Percentiles rank a stretch among this genome's conserved stretches.
Evolutionary conservation across 805 yeast species (phyloP).

Genomic region (Candida ficus): DNA sequence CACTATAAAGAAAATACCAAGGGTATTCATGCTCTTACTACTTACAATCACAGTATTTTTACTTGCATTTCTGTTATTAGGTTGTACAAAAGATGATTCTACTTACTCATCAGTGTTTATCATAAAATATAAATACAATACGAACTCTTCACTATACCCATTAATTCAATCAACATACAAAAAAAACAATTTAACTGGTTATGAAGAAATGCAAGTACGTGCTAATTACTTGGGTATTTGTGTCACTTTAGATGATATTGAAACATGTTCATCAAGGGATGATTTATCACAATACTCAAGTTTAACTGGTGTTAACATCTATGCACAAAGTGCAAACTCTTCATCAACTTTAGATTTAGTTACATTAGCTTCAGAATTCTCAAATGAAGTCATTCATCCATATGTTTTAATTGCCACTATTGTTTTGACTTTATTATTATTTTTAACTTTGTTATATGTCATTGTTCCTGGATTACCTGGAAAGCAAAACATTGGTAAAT

Average conservation of each 20-base stretch:
- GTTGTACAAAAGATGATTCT: conserved; percentile 39
- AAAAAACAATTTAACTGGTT: conserved; percentile 27
- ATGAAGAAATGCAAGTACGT: conserved; percentile 38
- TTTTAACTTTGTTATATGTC: conserved; percentile 38
- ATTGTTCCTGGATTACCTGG: conserved; percentile 47
- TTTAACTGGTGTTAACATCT: conserved; percentile 31
- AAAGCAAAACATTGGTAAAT: conserved; percentile 24
- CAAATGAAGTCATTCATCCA: conserved; percentile 47
- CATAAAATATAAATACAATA: conserved; percentile 43
- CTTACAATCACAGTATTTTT: conserved; percentile 46
- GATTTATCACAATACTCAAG: conserved; percentile 23
- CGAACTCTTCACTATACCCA: conserved; percentile 37
- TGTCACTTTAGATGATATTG: conserved; percentile 30
- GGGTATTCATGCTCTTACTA: conserved; percentile 34
- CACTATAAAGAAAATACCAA: conserved; percentile 37
- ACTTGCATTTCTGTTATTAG: conserved; percentile 49
- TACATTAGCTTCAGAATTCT: conserved; percentile 40
- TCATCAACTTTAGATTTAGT: conserved; percentile 39
- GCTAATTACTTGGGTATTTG: conserved; percentile 59
- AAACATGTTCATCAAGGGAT: conserved; percentile 33
- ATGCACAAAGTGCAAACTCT: conserved; percentile 28
- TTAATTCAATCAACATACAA: conserved; percentile 35
- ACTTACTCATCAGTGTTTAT: conserved; percentile 47
- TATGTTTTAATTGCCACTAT: conserved; percentile 45
- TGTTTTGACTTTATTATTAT: conserved; percentile 36